These are phyloP conservation scores for Intubia oerlemansii DNA, from an alignment of 2,329 filamentous ascomycete genomes.

Conservation along the genomic window DNA sequence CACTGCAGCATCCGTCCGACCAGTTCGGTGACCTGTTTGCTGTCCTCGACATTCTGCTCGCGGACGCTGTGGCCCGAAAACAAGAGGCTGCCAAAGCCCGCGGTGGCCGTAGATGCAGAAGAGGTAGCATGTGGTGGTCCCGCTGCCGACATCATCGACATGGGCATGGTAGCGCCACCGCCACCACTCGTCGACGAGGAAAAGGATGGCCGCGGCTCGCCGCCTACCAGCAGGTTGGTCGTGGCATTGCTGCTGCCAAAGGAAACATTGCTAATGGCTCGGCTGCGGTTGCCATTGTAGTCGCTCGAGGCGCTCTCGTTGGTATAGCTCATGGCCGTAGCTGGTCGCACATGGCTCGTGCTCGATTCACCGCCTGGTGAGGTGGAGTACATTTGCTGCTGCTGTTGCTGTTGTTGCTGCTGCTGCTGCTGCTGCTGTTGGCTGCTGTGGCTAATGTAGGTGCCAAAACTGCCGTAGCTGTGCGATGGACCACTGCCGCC, in stretches of 20 bases:
- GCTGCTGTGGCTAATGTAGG: slow-evolving; percentile 18
- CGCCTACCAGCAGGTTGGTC: no score
- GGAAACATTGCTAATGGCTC: slow-evolving; percentile 72
- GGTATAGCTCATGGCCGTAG: no score
- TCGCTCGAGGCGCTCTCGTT: neutral
- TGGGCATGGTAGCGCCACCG: slow-evolving; percentile 10
- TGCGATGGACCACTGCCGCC: slow-evolving; percentile 1
- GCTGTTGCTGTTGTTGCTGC: slow-evolving; percentile 20
- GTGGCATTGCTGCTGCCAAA: slow-evolving; percentile 33
- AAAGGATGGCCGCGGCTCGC: slow-evolving; percentile 20
- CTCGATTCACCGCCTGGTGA: no score
- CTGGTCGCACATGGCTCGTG: no score
- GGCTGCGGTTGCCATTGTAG: slow-evolving; percentile 44
- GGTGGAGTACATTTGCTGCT: no score
- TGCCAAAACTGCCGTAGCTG: slow-evolving; percentile 9
- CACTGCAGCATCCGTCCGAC: slow-evolving; percentile 93
- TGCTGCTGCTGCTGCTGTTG: slow-evolving; percentile 22
- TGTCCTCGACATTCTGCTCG: slow-evolving; percentile 42
- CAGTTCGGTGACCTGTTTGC: slow-evolving; percentile 73
- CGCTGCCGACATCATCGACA: slow-evolving; percentile 1
- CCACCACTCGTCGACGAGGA: slow-evolving; percentile 13
- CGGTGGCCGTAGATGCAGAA: slow-evolving; percentile 1
- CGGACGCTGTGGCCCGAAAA: slow-evolving; percentile 17
- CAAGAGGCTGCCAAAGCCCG: slow-evolving; percentile 4
- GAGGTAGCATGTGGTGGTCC: no score